Evolutionary conservation across 169 alveolate genomes (phyloP).

Genomic region (Cryptosporidium ubiquitum): DNA sequence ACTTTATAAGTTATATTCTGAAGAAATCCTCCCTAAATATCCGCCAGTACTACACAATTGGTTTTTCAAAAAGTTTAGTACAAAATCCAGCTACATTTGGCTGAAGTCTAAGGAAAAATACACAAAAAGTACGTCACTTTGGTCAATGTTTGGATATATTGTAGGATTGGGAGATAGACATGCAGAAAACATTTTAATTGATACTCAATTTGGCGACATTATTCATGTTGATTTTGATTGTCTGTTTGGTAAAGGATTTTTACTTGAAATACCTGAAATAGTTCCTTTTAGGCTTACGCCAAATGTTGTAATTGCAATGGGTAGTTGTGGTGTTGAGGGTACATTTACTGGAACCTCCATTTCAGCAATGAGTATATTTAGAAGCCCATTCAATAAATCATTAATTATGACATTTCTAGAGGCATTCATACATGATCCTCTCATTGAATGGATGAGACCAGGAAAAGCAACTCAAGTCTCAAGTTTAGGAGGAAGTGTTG

Average conservation of each 20-base stretch:
- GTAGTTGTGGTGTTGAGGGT: constrained; percentile 86
- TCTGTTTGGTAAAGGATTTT: constrained; percentile 95
- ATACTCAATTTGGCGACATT: constrained; percentile 89
- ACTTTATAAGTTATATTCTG: constrained; percentile 85
- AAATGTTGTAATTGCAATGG: constrained; percentile 94
- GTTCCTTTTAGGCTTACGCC: constrained; percentile 98
- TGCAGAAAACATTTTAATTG: constrained; percentile 95
- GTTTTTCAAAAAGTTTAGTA: constrained; percentile 75
- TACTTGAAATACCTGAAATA: constrained; percentile 95
- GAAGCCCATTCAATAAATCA: constrained; percentile 86
- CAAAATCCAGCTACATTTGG: constrained; percentile 89
- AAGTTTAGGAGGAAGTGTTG: constrained; percentile 69
- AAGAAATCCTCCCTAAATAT: constrained; percentile 82
- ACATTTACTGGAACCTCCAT: constrained; percentile 89
- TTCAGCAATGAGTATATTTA: constrained; percentile 85
- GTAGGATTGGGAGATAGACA: constrained; percentile 98
- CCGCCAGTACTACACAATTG: constrained; percentile 81
- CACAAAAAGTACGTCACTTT: constrained; percentile 91
- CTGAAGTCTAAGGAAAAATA: constrained; percentile 88
- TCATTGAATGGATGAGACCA: constrained; percentile 92
- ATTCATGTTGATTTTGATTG: constrained; percentile 98
- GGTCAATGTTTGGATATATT: constrained; percentile 97
- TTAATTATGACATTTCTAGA: constrained; percentile 89
- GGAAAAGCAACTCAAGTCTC: constrained; percentile 72
- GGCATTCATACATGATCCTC: constrained; percentile 95